Percentiles rank a stretch among this genome's conserved stretches.
phyloP scores from a whole-genome alignment of 2,329 filamentous ascomycete species.

The Akanthomyces uredinophilus region DNA sequence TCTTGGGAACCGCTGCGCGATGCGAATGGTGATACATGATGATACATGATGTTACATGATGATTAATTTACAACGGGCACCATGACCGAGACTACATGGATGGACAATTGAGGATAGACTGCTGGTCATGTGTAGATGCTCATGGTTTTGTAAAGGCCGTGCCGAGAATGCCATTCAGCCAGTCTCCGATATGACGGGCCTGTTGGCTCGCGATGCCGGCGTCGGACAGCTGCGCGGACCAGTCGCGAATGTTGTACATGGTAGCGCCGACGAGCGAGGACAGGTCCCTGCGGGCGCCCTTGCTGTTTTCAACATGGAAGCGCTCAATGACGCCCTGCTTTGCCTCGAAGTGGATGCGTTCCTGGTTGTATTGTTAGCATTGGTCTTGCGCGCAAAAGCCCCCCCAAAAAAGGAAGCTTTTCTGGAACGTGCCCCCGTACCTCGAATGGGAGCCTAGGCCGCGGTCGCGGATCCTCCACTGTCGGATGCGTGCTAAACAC shows the following conservation, averaged over 20 bases:
- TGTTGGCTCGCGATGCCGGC: neutral
- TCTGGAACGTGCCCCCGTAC: too few species aligned
- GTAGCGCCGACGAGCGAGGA: constrained; percentile 1
- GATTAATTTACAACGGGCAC: neutral
- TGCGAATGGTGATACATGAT: neutral
- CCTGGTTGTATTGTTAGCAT: constrained; percentile 9
- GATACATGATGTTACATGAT: neutral
- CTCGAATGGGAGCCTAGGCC: constrained; percentile 44
- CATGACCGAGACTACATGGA: neutral
- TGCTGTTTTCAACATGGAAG: neutral
- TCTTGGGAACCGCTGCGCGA: neutral
- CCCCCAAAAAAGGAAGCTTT: too few species aligned
- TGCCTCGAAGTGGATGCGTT: constrained; percentile 12
- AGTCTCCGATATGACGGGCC: neutral
- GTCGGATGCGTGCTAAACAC: constrained; percentile 59
- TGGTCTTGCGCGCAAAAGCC: neutral
- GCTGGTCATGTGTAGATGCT: neutral
- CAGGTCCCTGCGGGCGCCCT: neutral
- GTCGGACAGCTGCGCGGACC: constrained; percentile 6
- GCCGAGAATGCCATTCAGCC: constrained; percentile 12
- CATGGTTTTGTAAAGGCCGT: constrained; percentile 6
- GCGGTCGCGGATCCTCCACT: constrained; percentile 52
- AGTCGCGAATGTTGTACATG: constrained; percentile 12
- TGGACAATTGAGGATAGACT: neutral
- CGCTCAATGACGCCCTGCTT: constrained; percentile 13